A percentile compares a stretch with the other conserved stretches of the same genome.
Conservation (phyloP, 176 grass and related monocot genomes). For the Stipa capillata region DNA sequence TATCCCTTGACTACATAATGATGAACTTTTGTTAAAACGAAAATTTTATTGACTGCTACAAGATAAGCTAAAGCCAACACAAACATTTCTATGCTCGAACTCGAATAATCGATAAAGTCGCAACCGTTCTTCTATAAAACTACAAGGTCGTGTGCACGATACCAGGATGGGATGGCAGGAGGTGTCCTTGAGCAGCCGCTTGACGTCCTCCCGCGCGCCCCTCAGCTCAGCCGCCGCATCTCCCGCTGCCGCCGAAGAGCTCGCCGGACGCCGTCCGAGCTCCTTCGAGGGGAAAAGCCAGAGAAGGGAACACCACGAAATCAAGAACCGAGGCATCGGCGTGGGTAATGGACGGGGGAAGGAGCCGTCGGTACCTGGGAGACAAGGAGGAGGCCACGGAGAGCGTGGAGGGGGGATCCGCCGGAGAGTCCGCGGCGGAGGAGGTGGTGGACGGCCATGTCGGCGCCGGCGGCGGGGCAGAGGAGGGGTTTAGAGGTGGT, state of each 20-base stretch:
- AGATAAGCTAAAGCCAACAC: neutral
- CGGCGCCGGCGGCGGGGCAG: slow-evolving; percentile 18
- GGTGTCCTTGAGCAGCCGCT: slow-evolving; percentile 51
- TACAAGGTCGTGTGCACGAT: neutral
- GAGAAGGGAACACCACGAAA: neutral
- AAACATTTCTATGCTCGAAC: neutral
- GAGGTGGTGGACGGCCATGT: slow-evolving; percentile 32
- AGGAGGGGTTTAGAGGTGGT: slow-evolving; percentile 21
- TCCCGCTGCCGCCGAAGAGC: slow-evolving; percentile 11
- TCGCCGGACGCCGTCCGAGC: neutral
- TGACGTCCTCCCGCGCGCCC: slow-evolving; percentile 62
- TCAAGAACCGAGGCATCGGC: neutral
- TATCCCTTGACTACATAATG: too few species aligned
- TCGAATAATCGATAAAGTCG: neutral
- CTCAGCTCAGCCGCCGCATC: slow-evolving; percentile 31
- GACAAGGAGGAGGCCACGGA: slow-evolving; percentile 10
- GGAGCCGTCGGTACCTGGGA: slow-evolving; percentile 9
- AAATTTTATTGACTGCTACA: neutral
- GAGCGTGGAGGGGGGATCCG: neutral
- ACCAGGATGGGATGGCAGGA: slow-evolving; percentile 86
- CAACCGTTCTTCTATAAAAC: neutral
- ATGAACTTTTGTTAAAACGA: neutral
- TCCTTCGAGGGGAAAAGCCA: slow-evolving; percentile 16
- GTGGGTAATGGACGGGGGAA: neutral
- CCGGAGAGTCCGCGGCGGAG: slow-evolving; percentile 18